These are phyloP conservation scores for Exobasidium cylindrosporum DNA, from an alignment of 1,284 basidiomycete species.

Conservation along the genomic window DNA sequence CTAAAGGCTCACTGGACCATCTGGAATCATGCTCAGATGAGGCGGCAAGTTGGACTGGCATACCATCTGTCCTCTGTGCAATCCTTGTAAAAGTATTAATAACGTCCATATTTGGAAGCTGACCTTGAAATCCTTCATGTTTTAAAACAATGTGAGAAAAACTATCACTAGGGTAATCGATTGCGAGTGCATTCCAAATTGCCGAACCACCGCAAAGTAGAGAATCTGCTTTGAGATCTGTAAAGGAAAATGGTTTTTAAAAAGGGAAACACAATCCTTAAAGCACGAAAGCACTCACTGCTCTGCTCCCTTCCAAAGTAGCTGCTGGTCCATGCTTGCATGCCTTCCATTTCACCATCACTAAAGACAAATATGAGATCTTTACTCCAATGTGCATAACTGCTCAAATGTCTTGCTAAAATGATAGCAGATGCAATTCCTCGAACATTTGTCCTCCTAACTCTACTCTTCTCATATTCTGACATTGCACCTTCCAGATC, in stretches of 20 bases:
- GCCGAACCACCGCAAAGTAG: constrained; percentile 56
- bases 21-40: neutral
- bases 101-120: constrained; percentile 91
- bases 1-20: neutral
- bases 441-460: constrained; percentile 71
- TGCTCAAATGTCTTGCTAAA: constrained; percentile 73
- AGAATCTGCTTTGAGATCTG: constrained; percentile 66
- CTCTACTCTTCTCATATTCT: constrained; percentile 7
- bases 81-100: constrained; percentile 79
- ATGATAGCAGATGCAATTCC: constrained; percentile 80
- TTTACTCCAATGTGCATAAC: constrained; percentile 38
- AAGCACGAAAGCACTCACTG: too few species aligned
- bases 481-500: constrained; percentile 20
- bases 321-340: constrained; percentile 81
- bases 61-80: constrained; percentile 67
- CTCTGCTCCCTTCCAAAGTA: constrained; percentile 72
- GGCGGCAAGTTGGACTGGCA: constrained; percentile 75
- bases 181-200: constrained; percentile 82
- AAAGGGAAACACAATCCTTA: constrained; percentile 56
- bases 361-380: constrained; percentile 87
- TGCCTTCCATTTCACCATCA: constrained; percentile 75
- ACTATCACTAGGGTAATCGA: constrained; percentile 95
- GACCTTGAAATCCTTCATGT: constrained; percentile 91
- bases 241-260: constrained; percentile 58
- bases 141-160: constrained; percentile 89